phyloP scores from a whole-genome alignment of 2,329 filamentous ascomycete genomes.

The Falciphora oryzae region DNA sequence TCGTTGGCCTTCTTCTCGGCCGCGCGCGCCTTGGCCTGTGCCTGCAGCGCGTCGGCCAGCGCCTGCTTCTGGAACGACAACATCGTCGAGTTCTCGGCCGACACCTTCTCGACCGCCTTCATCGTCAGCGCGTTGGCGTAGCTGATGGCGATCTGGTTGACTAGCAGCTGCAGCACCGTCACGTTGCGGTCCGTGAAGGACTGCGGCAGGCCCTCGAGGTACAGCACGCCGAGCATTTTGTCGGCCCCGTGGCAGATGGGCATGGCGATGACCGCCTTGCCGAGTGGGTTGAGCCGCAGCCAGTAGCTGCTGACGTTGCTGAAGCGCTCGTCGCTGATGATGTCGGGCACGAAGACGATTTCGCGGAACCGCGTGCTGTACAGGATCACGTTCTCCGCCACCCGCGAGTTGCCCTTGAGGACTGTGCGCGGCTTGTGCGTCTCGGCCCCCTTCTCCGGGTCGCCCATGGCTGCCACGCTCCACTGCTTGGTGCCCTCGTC shows the following conservation, averaged over 20 bases:
- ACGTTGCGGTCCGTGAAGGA: conserved; percentile 72
- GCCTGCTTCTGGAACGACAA: conserved; percentile 70
- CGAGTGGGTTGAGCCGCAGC: conserved; percentile 60
- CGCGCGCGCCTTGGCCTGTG: conserved; percentile 69
- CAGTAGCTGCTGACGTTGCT: conserved; percentile 67
- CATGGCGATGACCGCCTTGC: conserved; percentile 73
- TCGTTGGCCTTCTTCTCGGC: conserved; percentile 72
- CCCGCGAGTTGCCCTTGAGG: conserved; percentile 57
- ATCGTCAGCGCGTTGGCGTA: conserved; percentile 63
- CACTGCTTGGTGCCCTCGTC: conserved; percentile 58
- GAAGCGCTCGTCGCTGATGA: conserved; percentile 71
- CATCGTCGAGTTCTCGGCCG: conserved; percentile 73
- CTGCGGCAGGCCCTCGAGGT: conserved; percentile 68
- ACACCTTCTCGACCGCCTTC: conserved; percentile 70
- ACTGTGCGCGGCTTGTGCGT: conserved; percentile 62
- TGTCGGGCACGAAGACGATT: conserved; percentile 66
- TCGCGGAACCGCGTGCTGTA: conserved; percentile 75
- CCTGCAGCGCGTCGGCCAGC: conserved; percentile 63
- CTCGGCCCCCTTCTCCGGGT: conserved; percentile 62
- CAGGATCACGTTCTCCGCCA: conserved; percentile 71
- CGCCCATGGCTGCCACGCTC: conserved; percentile 69
- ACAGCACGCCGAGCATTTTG: conserved; percentile 67
- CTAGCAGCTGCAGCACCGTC: conserved; percentile 61
- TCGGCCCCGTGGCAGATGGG: conserved; percentile 65
- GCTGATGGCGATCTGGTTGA: conserved; percentile 72